These are phyloP conservation scores for Xylaria hypoxylon DNA, from an alignment of 2,329 filamentous ascomycete genomes.

Conservation along the genomic window DNA sequence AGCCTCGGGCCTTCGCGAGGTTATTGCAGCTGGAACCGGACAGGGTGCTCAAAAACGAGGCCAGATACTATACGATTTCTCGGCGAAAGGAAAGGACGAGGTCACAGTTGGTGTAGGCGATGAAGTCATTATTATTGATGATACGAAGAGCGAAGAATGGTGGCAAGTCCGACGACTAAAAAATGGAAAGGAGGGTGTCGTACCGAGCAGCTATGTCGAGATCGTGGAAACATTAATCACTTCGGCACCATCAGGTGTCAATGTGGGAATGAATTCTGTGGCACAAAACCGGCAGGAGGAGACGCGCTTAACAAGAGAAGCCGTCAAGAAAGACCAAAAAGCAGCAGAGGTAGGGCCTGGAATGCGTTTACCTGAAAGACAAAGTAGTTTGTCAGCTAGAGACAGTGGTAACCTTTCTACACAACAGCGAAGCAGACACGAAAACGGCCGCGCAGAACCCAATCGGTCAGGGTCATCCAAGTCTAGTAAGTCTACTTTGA, in stretches of 20 bases:
- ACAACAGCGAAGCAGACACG: slow-evolving; percentile 78
- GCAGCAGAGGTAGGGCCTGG: slow-evolving; percentile 80
- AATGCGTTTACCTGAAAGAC: slow-evolving; percentile 79
- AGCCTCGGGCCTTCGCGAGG: slow-evolving; percentile 85
- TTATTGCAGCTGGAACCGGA: slow-evolving; percentile 82
- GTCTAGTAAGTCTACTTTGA: slow-evolving; percentile 72
- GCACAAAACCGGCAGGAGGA: slow-evolving; percentile 85
- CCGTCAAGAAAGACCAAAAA: slow-evolving; percentile 75
- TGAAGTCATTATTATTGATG: slow-evolving; percentile 90
- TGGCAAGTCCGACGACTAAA: slow-evolving; percentile 93
- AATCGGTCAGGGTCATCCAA: slow-evolving; percentile 68
- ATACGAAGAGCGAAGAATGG: slow-evolving; percentile 95
- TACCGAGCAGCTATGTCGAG: slow-evolving; percentile 96
- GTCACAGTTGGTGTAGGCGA: slow-evolving; percentile 91
- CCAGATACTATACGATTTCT: slow-evolving; percentile 91
- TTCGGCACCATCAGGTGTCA: slow-evolving; percentile 62
- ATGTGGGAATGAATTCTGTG: slow-evolving; percentile 70
- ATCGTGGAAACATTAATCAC: slow-evolving; percentile 75
- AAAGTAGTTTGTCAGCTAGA: slow-evolving; percentile 79
- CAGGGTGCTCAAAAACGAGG: slow-evolving; percentile 80
- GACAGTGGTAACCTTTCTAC: slow-evolving; percentile 74
- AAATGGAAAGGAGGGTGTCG: slow-evolving; percentile 94
- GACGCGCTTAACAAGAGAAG: slow-evolving; percentile 83
- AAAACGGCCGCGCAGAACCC: slow-evolving; percentile 71
- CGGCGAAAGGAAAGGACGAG: slow-evolving; percentile 95